These are phyloP conservation scores for Cyclotella sp. DNA, from an alignment of 108 stramenopile genomes.

Conservation along the genomic window DNA sequence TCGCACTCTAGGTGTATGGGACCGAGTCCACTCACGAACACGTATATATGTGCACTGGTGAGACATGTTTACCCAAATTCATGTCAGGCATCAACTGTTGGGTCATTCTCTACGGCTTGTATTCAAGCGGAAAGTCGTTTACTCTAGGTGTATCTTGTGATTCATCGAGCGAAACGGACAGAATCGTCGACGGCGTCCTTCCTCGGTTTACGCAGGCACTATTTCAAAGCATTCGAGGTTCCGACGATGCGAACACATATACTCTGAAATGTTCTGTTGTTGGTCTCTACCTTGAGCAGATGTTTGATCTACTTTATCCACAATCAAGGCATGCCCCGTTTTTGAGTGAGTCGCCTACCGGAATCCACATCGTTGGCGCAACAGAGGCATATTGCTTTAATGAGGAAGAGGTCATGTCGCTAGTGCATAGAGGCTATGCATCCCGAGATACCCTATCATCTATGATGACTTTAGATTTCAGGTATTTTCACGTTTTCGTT, in stretches of 20 bases:
- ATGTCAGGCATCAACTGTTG: constrained; percentile 15
- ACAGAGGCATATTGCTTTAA: constrained; percentile 24
- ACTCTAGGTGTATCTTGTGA: constrained; percentile 2
- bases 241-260: background rate
- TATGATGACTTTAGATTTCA: constrained; percentile 7
- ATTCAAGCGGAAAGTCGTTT: constrained; percentile 26
- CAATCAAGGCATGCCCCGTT: constrained; percentile 16
- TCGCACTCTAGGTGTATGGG: constrained; percentile 7
- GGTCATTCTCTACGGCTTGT: constrained; percentile 11
- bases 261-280: constrained; percentile 18
- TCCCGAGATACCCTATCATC: constrained; percentile 8
- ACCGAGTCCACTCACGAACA: constrained; percentile 4
- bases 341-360: constrained; percentile 1
- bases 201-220: background rate
- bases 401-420: constrained; percentile 7
- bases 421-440: constrained; percentile 16
- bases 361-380: constrained; percentile 13
- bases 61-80: constrained; percentile 20
- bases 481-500: constrained; percentile 16
- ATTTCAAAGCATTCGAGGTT: background rate
- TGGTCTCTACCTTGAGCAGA: constrained; percentile 12
- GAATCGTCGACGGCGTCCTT: background rate
- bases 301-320: constrained; percentile 20
- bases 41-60: constrained; percentile 10
- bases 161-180: background rate